A percentile compares a stretch with the other conserved stretches of the same genome.
phyloP scores from a whole-genome alignment of 805 yeast species.

The Zygotorulaspora chibaensis region DNA sequence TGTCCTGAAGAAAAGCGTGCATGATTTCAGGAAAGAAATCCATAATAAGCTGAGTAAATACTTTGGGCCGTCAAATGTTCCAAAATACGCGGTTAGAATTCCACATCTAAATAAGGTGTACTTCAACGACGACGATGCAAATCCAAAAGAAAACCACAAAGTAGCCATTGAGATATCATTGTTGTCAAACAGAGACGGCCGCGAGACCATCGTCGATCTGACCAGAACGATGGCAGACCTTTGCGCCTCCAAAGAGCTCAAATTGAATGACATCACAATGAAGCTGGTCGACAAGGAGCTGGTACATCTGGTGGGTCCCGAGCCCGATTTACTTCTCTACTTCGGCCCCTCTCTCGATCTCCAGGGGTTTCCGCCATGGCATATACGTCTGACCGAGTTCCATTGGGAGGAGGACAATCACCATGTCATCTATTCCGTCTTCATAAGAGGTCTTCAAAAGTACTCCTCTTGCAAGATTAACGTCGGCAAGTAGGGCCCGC shows the following conservation, averaged over 20 bases:
- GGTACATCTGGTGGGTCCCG: conserved; percentile 74
- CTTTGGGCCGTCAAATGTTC: conserved; percentile 67
- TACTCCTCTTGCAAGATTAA: conserved; percentile 81
- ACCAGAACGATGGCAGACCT: conserved; percentile 81
- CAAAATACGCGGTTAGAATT: conserved; percentile 55
- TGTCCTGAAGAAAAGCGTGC: conserved; percentile 48
- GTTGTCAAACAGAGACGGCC: conserved; percentile 76
- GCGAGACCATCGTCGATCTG: conserved; percentile 82
- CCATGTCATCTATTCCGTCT: conserved; percentile 76
- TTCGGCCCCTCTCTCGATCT: conserved; percentile 86
- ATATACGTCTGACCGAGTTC: conserved; percentile 81
- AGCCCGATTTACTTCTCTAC: conserved; percentile 81
- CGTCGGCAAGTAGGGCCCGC: conserved; percentile 62
- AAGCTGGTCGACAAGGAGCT: conserved; percentile 72
- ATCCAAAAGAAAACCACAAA: conserved; percentile 32
- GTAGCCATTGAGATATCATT: conserved; percentile 61
- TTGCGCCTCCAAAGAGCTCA: conserved; percentile 55
- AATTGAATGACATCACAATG: conserved; percentile 63
- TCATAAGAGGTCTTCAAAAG: conserved; percentile 68
- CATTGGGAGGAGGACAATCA: conserved; percentile 87
- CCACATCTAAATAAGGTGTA: conserved; percentile 61
- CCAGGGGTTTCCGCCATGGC: conserved; percentile 99
- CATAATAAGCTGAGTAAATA: conserved; percentile 58
- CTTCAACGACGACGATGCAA: conserved; percentile 34
- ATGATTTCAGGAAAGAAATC: conserved; percentile 54